phyloP scores from a whole-genome alignment of 2,329 filamentous ascomycete species.

The Colletotrichum siamense region DNA sequence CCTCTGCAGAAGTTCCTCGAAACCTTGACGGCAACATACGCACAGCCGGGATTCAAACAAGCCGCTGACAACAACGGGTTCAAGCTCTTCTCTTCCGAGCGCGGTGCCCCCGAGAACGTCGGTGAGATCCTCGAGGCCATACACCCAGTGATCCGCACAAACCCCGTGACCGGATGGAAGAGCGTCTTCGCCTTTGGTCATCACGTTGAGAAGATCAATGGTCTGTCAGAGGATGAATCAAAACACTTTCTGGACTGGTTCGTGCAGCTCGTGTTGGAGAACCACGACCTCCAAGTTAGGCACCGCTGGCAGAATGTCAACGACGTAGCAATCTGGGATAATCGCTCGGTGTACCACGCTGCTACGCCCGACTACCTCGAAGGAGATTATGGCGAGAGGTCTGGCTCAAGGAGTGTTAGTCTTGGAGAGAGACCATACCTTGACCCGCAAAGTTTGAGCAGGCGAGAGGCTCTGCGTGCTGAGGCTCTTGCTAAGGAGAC shows the following conservation, averaged over 20 bases:
- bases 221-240: conserved; percentile 52
- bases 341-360: conserved; percentile 60
- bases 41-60: conserved; percentile 54
- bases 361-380: conserved; percentile 58
- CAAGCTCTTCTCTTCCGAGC: conserved; percentile 48
- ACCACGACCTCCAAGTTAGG: conserved; percentile 62
- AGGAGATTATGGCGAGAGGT: conserved; percentile 49
- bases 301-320: conserved; percentile 47
- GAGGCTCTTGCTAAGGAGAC: neutral
- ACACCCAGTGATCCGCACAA: conserved; percentile 62
- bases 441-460: conserved; percentile 46
- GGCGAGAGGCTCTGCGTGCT: conserved; percentile 21
- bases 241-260: conserved; percentile 57
- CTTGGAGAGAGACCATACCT: conserved; percentile 61
- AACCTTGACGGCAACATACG: conserved; percentile 59
- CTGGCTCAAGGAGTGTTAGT: conserved; percentile 55
- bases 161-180: conserved; percentile 65
- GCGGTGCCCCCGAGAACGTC: conserved; percentile 57
- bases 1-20: conserved; percentile 65
- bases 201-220: conserved; percentile 57
- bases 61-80: conserved; percentile 50
- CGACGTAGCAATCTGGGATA: conserved; percentile 64
- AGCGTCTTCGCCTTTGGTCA: conserved; percentile 57
- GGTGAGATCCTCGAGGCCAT: conserved; percentile 52
- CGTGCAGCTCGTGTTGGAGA: conserved; percentile 53